phyloP scores from a whole-genome alignment of 164 flowering plant species.

The Annona cherimola region DNA sequence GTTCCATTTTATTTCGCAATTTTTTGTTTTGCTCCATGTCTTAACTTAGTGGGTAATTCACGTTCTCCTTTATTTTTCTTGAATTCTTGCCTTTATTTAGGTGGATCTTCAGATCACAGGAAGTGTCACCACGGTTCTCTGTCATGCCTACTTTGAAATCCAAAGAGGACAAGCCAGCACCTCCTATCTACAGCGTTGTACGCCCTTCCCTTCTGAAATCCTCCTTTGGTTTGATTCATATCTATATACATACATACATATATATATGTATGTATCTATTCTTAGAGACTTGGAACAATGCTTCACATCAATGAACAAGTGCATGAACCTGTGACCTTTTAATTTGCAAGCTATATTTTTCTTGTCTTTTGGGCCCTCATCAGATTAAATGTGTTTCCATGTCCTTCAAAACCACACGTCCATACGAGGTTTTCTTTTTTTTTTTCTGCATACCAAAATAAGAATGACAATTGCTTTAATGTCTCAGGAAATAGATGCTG shows the following conservation, averaged over 20 bases:
- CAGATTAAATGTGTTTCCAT: too few relatives aligned
- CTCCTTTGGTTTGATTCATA: not conserved
- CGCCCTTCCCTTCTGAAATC: slow-evolving; percentile 15
- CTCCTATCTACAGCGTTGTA: slow-evolving; percentile 89
- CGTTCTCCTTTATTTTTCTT: not conserved
- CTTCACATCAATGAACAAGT: not conserved
- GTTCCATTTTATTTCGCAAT: not conserved
- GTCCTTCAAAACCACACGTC: too few relatives aligned
- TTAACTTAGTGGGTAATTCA: not conserved
- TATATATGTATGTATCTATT: not conserved
- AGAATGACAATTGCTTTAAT: too few relatives aligned
- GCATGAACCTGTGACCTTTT: not conserved
- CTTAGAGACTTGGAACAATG: not conserved
- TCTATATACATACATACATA: not conserved
- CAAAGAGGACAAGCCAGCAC: slow-evolving; percentile 32
- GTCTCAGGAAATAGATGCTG: slow-evolving; percentile 88
- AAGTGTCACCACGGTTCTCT: slow-evolving; percentile 66
- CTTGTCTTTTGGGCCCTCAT: too few relatives aligned
- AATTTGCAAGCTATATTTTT: too few relatives aligned
- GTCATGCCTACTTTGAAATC: slow-evolving; percentile 69
- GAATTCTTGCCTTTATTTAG: slow-evolving; percentile 29
- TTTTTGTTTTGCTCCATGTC: not conserved
- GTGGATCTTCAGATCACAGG: slow-evolving; percentile 85
- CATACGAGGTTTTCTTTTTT: too few relatives aligned
- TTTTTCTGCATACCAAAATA: too few relatives aligned